Percentiles rank a stretch among this genome's conserved stretches.
Conservation (phyloP, 1,284 basidiomycete genomes). For the Puccinia polysora region DNA sequence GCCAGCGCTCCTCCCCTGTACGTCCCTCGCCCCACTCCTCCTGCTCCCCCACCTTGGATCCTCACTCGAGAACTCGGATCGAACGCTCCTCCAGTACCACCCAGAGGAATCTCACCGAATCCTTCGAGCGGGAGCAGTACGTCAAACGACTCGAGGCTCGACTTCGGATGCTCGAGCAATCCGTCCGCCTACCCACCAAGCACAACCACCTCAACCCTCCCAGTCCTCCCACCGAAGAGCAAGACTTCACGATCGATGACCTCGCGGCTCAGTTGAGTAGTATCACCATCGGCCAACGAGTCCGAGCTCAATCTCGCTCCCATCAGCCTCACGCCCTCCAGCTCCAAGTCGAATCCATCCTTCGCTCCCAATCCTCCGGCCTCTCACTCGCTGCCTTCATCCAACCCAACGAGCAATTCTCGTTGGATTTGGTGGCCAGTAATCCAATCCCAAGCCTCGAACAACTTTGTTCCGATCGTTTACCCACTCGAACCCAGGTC, state of each 20-base stretch:
- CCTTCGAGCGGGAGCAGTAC: constrained; percentile 23
- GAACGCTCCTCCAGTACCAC: constrained; percentile 17
- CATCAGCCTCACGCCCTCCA: constrained; percentile 6
- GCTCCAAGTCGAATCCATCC: constrained; percentile 19
- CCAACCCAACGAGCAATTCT: constrained; percentile 7
- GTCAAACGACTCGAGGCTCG: constrained; percentile 21
- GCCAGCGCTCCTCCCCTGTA: constrained; percentile 23
- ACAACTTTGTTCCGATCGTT: constrained; percentile 14
- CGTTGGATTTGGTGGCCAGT: constrained; percentile 12
- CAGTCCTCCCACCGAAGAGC: not conserved
- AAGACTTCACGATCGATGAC: constrained; percentile 29
- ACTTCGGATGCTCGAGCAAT: constrained; percentile 21
- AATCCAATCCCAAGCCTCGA: constrained; percentile 7
- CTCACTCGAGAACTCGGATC: too few relatives aligned
- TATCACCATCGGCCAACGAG: constrained; percentile 32
- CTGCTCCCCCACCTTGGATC: not conserved
- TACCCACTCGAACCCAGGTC: not conserved
- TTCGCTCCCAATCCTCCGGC: constrained; percentile 1
- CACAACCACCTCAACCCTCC: not conserved
- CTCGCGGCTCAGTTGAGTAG: constrained; percentile 20
- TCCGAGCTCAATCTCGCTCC: not conserved
- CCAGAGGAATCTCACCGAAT: not conserved
- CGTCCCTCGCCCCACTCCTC: not conserved
- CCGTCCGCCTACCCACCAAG: not conserved
- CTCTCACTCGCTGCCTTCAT: constrained; percentile 1